Base-by-base conservation (phyloP, 129 eudicot species). In the Rutidosis leptorrhynchoides region DNA sequence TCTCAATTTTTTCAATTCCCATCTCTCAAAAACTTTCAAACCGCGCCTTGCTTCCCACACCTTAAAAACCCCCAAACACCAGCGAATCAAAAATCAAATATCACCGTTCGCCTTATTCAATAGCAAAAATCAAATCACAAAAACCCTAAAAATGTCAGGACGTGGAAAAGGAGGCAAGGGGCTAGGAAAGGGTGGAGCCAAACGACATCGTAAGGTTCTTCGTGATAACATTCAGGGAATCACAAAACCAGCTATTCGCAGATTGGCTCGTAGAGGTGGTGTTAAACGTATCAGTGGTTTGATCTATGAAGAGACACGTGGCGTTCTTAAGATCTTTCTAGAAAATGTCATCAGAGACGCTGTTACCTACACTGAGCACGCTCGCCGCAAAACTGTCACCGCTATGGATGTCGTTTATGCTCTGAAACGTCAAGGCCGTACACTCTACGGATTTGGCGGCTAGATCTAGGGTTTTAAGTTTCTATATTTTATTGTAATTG, bases 341-440 rank as follows among this genome's bases (percentile, higher is more conserved):
- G 88, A 83, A 61, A 83, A 83, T 22, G 82, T 83, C 37, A 83
- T 79, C 63, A 62, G 82, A 21, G 88, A 83, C 7, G 84, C 82
- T 8, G 84, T 83, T 0, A 83, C 88, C 32, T 83, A 83, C 75
- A 79, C 88, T 2, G 88, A 79, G 68, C 88, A 83, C 61, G 88
- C 88, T 54, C 74, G 88, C 55, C 70, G 84, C 10, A 83, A 83
- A 60, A 83, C 88, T 11, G 85, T 83, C 2, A 83, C 88, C 0
- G 88, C 88, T 26, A 83, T 83, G 88, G 88, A 83, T 9, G 88
- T 83, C 0, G 88, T 83, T 3, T 83, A 83, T 23, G 88, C 88
- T 7, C 60, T 83, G 57, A 83, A 83, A 65, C 70, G 88, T 46
- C 88, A 83, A 59, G 84, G 88, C 19, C 81, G 84, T 40, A 83